Evolutionary conservation across 179 eudicot species (phyloP), one percentile per base, ranked within the genome.

Genomic region (Camellia oleifera): DNA sequence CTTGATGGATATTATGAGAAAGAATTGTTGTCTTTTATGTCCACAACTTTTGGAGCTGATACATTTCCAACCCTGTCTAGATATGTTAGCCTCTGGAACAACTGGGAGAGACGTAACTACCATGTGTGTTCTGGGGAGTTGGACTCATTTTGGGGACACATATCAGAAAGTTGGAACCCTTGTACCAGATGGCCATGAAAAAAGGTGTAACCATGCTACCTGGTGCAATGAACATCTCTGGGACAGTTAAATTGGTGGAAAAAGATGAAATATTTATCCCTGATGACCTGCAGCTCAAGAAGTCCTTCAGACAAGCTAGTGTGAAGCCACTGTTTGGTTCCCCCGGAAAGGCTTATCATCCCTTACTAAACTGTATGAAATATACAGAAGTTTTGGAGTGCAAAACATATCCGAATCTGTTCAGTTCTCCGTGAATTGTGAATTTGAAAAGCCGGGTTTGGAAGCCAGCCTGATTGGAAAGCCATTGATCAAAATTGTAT

Each of bases 231-330:
- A 76, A 85, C 3, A 50, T 42, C 3, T 76, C 86, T 4, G 83
- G 60, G 50, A 86, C 81, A 32, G 18, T 87, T 77, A 60, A 63
- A 8, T 42, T 90, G 74, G 68, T 83, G 15, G 70, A 72, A 17
- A 83, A 83, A 62, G 65, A 69, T n/a, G 88, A 88, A 2, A 82
- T 87, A 18, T 88, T 87, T 64, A 81, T 90, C 18, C 88, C 93
- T 0, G 86, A 90, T 67, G 88, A 90, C 82, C 86, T 88, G 53
- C 65, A 87, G 3, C 68, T 90, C 56, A 85, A 84, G 75, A 87
- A 87, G 53, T 80, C 83, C 13, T 88, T 90, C n/a, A 77, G 60
- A 48, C 77, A 80, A 12, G 77, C 88, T 20, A 80, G 80, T 74
- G 60, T 45, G 13, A 46, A 61, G 32, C 80, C 89, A 14, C 58